Conservation (phyloP, 305 asterid species). For the Fraxinus platypoda region DNA sequence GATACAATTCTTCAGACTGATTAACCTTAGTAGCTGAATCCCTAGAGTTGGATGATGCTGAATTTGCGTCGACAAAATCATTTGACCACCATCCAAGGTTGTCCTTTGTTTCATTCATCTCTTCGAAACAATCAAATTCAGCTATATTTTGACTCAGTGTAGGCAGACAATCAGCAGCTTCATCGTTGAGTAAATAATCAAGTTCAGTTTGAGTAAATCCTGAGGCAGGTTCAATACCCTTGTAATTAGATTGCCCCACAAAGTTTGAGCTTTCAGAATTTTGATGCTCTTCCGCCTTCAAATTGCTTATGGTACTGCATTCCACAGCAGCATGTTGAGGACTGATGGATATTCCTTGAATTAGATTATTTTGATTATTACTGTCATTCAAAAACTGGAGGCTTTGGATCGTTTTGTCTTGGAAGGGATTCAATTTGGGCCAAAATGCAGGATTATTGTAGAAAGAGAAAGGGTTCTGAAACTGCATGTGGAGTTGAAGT, state of each 20-base stretch:
- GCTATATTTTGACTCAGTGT: conserved; percentile 15
- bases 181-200: conserved; percentile 39
- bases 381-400: conserved; percentile 28
- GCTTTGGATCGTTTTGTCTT: conserved; percentile 50
- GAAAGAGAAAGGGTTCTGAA: conserved; percentile 55
- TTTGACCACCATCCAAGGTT: conserved; percentile 56
- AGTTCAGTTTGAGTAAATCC: conserved; percentile 54
- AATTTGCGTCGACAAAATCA: conserved; percentile 42
- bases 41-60: conserved; percentile 44
- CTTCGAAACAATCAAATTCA: conserved; percentile 39
- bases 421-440: conserved; percentile 55
- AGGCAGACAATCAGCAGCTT: conserved; percentile 25
- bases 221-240: conserved; percentile 22
- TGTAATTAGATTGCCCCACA: conserved; percentile 1
- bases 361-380: conserved; percentile 22
- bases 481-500: conserved; percentile 83
- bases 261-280: neutral
- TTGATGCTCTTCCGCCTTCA: conserved; percentile 5
- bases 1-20: conserved; percentile 46
- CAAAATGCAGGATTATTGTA: conserved; percentile 49
- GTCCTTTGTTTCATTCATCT: conserved; percentile 3
- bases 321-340: conserved; percentile 16
- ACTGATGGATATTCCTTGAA: conserved; percentile 18
- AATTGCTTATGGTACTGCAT: conserved; percentile 20
- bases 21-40: conserved; percentile 40